Conservation (phyloP, 345 rosid species). For the Clarkia xantiana region DNA sequence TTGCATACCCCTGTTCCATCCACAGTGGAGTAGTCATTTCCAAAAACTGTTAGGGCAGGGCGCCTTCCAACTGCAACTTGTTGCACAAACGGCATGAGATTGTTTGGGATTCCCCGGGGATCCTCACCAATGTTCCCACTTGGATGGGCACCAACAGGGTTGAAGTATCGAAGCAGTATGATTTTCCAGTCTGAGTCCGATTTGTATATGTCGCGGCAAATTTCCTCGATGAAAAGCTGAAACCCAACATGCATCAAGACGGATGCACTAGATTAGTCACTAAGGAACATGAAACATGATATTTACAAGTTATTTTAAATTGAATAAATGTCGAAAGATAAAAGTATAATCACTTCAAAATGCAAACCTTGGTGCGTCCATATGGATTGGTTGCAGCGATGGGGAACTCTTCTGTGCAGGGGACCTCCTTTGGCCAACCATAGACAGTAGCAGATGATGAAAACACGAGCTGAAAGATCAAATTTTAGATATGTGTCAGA, state of each 20-base stretch:
- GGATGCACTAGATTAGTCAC: background rate
- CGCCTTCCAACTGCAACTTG: slow-evolving; percentile 96
- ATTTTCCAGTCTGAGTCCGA: slow-evolving; percentile 80
- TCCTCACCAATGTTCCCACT: slow-evolving; percentile 90
- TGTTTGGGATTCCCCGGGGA: slow-evolving; percentile 90
- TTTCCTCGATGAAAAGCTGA: slow-evolving; percentile 87
- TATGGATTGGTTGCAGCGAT: slow-evolving; percentile 67
- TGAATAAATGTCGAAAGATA: no score
- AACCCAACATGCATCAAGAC: slow-evolving; percentile 2
- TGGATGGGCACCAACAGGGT: slow-evolving; percentile 94
- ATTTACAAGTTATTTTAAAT: background rate
- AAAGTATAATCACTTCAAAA: background rate
- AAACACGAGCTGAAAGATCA: slow-evolving; percentile 66
- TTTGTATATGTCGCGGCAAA: slow-evolving; percentile 53
- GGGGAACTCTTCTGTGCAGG: slow-evolving; percentile 84
- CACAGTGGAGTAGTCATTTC: slow-evolving; percentile 70
- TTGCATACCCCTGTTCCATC: slow-evolving; percentile 93
- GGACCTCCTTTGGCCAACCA: slow-evolving; percentile 94
- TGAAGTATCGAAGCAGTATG: slow-evolving; percentile 81
- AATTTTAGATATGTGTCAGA: background rate
- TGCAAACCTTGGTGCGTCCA: slow-evolving; percentile 75
- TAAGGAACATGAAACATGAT: background rate
- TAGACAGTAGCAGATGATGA: slow-evolving; percentile 99
- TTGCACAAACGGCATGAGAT: slow-evolving; percentile 97
- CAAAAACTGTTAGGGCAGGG: slow-evolving; percentile 58